Evolutionary conservation across 306 rosid species (phyloP).

Genomic region (Vigna hirtella): DNA sequence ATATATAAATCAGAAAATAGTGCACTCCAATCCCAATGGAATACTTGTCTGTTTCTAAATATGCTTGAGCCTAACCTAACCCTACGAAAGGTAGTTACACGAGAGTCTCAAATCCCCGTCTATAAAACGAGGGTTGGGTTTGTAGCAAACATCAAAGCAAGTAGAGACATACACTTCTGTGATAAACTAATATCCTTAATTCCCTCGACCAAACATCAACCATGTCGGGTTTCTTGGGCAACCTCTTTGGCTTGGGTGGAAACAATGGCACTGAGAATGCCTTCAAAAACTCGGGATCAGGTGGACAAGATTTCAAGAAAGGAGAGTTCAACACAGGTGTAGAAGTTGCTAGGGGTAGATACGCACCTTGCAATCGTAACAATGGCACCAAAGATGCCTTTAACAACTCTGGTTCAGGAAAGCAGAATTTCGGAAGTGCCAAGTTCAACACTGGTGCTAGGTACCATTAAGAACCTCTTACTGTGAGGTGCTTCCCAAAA

Average conservation of each 20-base stretch:
- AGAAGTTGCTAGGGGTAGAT: not conserved
- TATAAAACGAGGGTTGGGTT: not conserved
- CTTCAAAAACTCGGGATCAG: not conserved
- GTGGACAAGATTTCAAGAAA: not conserved
- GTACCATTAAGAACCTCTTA: not conserved
- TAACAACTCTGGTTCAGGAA: slow-evolving; percentile 12
- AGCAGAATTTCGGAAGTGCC: not conserved
- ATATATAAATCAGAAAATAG: not conserved
- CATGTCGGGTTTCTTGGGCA: not conserved
- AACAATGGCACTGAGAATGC: slow-evolving; percentile 12
- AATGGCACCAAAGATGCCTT: not conserved
- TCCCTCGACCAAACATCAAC: not conserved
- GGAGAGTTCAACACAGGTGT: slow-evolving; percentile 7
- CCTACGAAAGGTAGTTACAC: not conserved
- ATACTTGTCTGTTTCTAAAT: not conserved
- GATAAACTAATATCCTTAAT: not conserved
- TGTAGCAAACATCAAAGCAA: not conserved
- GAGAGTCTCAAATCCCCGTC: not conserved
- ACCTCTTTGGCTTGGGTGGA: not conserved
- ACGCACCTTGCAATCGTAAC: not conserved
- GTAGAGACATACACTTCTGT: not conserved
- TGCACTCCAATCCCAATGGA: not conserved
- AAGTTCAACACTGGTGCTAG: slow-evolving; percentile 26
- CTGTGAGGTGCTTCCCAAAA: not conserved
- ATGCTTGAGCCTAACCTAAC: not conserved